Evolutionary conservation across 805 yeast species (phyloP), one percentile per base, ranked within the genome.

Genomic region (Monosporozyma yasuniensis): DNA sequence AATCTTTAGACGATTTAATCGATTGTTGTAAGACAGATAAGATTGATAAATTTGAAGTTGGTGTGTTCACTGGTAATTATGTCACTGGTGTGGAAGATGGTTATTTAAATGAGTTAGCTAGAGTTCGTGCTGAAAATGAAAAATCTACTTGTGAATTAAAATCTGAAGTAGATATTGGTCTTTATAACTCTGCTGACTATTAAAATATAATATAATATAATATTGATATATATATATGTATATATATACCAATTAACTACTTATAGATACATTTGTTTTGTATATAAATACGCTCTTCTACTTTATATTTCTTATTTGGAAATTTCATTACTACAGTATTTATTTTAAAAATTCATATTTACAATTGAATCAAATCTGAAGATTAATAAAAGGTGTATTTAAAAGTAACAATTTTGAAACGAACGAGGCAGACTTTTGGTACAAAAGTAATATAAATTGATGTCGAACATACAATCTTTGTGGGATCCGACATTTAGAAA

Each of bases 41-140:
- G 4, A 63, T 66, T 25, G 63, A 66, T 16, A 78, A 83, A 38
- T 93, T 89, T 61, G 99, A 93, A 72, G 90, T 87, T 48, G 99
- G 99, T 66, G 99, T 93, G 12, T 93, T 93, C 69, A 93, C 95
- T 10, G 99, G 99, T 46, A 70, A 81, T 53, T 93, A 93, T 67
- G 82, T 91, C 52, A 93, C 99, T n/a, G 98, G 98, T 48, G 84
- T 82, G 43, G 96, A 88, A 67, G 84, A 85, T 61, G 78, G 79
- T 44, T 90, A 91, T 66, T 68, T 93, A 51, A 79, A 79, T 56
- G 90, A 86, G 65, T 77, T 93, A 54, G 98, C 90, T 68, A 74
- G 75, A 55, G 79, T 87, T 51, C 64, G 99, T 64, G 95, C 91
- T 14, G 77, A 77, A 61, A 88, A 88, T 66, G 85, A 81, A 61